Conservation (phyloP, 331 rosid species). For the Quercus phellos region DNA sequence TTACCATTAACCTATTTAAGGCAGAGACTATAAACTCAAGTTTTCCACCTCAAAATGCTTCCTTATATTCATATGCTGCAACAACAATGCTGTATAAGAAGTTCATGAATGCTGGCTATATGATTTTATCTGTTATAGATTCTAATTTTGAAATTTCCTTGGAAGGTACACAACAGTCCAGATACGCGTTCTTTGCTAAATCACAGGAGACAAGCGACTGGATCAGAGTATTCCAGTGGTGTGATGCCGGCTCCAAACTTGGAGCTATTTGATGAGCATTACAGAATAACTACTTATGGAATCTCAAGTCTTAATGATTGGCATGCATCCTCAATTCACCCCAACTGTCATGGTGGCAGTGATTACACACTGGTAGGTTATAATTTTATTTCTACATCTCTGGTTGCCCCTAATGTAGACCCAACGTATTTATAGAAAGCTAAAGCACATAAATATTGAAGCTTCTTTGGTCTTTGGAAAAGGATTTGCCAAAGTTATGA, state of each 20-base stretch:
- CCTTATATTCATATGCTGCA: not conserved
- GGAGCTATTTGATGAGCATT: constrained; percentile 10
- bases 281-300: constrained; percentile 21
- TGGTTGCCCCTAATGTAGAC: not conserved
- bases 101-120: not conserved
- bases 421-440: not conserved
- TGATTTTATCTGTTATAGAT: not conserved
- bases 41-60: not conserved
- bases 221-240: constrained; percentile 8
- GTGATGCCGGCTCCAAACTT: not conserved
- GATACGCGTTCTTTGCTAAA: constrained; percentile 31
- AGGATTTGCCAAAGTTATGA: not conserved
- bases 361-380: constrained; percentile 23
- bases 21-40: not conserved
- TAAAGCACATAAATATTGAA: not conserved
- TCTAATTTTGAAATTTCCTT: not conserved
- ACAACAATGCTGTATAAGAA: not conserved
- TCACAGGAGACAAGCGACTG: not conserved
- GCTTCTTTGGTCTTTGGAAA: not conserved
- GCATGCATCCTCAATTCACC: constrained; percentile 29
- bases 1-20: not conserved
- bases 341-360: constrained; percentile 25
- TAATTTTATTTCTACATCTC: not conserved
- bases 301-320: constrained; percentile 27
- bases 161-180: constrained; percentile 8